A percentile compares a stretch with the other conserved stretches of the same genome.
These are phyloP conservation scores for Pyricularia sp. DNA, from an alignment of 2,329 filamentous ascomycete genomes.

Conservation along the genomic window DNA sequence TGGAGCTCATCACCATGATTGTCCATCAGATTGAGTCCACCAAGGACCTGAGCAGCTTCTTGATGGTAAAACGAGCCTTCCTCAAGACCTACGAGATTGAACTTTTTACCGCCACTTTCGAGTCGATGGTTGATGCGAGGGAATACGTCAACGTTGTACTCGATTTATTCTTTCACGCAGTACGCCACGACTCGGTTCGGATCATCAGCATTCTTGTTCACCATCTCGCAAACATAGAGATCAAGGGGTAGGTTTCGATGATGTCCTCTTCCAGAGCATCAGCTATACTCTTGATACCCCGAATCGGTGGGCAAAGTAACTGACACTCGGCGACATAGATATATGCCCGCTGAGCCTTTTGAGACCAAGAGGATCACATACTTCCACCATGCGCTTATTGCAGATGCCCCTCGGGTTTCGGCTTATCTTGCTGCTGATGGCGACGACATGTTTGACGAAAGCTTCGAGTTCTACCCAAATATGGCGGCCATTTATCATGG, in stretches of 20 bases:
- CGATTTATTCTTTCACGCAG: conserved; percentile 1
- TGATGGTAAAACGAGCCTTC: not conserved
- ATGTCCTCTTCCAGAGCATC: not conserved
- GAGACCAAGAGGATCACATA: not conserved
- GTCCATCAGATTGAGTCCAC: not conserved
- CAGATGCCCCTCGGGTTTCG: conserved; percentile 1
- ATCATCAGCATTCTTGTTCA: not conserved
- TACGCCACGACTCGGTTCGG: conserved; percentile 1
- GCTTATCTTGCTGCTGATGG: not conserved
- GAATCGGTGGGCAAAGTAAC: not conserved
- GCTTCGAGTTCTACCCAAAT: not conserved
- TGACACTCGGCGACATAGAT: not conserved
- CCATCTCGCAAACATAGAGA: not conserved
- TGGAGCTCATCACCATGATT: not conserved
- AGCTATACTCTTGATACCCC: not conserved
- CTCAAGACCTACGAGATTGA: not conserved
- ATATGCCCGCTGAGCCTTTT: not conserved
- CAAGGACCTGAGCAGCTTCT: not conserved
- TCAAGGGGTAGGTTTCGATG: not conserved
- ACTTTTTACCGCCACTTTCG: not conserved
- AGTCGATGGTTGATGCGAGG: not conserved
- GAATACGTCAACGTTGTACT: not conserved
- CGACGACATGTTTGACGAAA: not conserved
- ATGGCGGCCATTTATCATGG: not conserved
- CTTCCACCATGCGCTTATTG: conserved; percentile 1